These are phyloP conservation scores for Suillus bovinus DNA, from an alignment of 768 basidiomycete species.

Conservation along the genomic window DNA sequence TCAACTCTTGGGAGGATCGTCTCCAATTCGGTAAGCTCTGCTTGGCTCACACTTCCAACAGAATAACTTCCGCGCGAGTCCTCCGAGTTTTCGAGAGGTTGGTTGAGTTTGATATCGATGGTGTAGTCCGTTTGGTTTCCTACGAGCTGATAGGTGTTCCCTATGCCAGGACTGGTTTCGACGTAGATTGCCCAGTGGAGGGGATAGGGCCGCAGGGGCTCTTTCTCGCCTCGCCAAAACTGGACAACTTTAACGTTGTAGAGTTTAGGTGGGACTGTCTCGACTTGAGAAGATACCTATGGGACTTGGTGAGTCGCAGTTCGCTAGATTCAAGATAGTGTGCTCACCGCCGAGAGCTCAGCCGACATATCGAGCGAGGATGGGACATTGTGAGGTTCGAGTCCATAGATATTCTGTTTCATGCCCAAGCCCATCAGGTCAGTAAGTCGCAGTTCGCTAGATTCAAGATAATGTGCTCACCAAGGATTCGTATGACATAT, in stretches of 20 bases:
- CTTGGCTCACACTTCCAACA: constrained; percentile 22
- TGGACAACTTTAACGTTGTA: constrained; percentile 30
- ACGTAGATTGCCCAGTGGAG: constrained; percentile 33
- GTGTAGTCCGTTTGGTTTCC: constrained; percentile 26
- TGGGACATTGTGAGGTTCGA: background rate
- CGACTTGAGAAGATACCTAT: constrained; percentile 3
- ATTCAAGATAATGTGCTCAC: background rate
- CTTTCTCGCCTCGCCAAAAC: constrained; percentile 24
- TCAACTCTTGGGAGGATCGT: background rate
- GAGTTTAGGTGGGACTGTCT: constrained; percentile 15
- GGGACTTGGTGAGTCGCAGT: background rate
- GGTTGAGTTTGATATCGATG: constrained; percentile 11
- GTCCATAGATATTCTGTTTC: background rate
- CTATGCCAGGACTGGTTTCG: constrained; percentile 17
- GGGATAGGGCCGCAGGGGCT: constrained; percentile 11
- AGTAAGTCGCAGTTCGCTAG: background rate
- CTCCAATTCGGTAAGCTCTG: background rate
- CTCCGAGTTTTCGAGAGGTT: constrained; percentile 6
- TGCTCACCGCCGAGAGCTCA: background rate
- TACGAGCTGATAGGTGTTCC: constrained; percentile 29
- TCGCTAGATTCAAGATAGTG: background rate
- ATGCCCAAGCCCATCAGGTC: background rate
- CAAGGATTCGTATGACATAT: background rate
- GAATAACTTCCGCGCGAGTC: constrained; percentile 26
- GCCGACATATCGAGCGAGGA: too few relatives aligned